phyloP scores from a whole-genome alignment of 2,329 filamentous ascomycete genomes.

The Aureobasidium sp. region DNA sequence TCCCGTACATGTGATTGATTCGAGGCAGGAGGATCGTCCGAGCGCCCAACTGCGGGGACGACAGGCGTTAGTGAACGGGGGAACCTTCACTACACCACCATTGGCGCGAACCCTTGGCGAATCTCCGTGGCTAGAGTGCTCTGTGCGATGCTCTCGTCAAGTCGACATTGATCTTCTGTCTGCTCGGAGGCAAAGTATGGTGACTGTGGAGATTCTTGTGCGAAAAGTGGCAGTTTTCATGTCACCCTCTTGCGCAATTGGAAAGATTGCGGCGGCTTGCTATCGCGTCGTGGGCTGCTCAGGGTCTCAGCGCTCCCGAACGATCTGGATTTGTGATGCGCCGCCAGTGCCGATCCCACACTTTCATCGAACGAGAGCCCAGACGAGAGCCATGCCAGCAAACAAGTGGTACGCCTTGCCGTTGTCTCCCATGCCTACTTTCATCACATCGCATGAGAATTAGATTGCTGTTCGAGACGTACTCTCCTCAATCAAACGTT shows the following conservation, averaged over 20 bases:
- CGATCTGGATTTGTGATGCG: slow-evolving; percentile 6
- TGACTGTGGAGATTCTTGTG: not conserved
- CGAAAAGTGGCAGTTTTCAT: not conserved
- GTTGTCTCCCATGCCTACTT: slow-evolving; percentile 5
- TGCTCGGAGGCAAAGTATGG: not conserved
- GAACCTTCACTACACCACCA: not conserved
- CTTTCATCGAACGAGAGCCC: slow-evolving; percentile 3
- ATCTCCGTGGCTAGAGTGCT: not conserved
- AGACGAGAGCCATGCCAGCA: not conserved
- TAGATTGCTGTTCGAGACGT: not conserved
- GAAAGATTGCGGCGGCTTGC: not conserved
- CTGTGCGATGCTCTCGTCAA: not conserved
- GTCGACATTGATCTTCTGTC: not conserved
- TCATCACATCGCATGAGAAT: not conserved
- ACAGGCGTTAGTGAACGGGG: slow-evolving; percentile 3
- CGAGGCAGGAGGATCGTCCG: slow-evolving; percentile 2
- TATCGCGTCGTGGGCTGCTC: not conserved
- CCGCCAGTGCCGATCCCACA: not conserved
- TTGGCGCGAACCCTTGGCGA: slow-evolving; percentile 4
- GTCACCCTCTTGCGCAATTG: slow-evolving; percentile 7
- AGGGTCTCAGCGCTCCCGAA: slow-evolving; percentile 9
- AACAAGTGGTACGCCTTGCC: slow-evolving; percentile 5
- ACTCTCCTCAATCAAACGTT: not conserved
- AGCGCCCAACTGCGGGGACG: slow-evolving; percentile 5
- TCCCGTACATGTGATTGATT: slow-evolving; percentile 7